Conservation (phyloP, 371 early-diverging fungal species). For the Actinomortierella wolfii region DNA sequence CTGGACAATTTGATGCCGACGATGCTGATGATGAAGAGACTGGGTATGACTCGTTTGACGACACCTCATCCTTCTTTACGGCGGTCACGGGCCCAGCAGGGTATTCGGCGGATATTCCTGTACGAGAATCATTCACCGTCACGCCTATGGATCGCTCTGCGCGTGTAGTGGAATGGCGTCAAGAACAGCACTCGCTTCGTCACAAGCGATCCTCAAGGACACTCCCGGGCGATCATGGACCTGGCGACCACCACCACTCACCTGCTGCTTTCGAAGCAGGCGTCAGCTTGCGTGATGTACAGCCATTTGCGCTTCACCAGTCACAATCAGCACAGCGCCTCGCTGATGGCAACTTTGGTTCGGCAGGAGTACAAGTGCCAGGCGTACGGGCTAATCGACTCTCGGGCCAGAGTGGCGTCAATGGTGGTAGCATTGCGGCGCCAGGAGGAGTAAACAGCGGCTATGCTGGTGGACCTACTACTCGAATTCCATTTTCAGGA, state of each 20-base stretch:
- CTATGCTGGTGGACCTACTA: slow-evolving; percentile 5
- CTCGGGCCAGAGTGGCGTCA: slow-evolving; percentile 30
- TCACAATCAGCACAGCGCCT: too few relatives aligned
- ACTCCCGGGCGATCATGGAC: neutral
- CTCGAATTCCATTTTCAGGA: slow-evolving; percentile 8
- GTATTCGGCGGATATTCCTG: slow-evolving; percentile 19
- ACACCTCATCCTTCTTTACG: slow-evolving; percentile 39
- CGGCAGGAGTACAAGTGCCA: neutral
- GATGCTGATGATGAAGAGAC: slow-evolving; percentile 46
- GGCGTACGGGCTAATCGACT: slow-evolving; percentile 13
- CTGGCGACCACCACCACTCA: slow-evolving; percentile 13
- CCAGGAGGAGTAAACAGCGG: slow-evolving; percentile 32
- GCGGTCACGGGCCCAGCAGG: slow-evolving; percentile 22
- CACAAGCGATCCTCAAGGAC: slow-evolving; percentile 11
- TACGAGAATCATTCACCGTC: slow-evolving; percentile 21
- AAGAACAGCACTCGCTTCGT: slow-evolving; percentile 38
- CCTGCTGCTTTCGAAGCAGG: slow-evolving; percentile 29
- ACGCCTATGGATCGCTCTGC: slow-evolving; percentile 33
- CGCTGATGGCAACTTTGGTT: too few relatives aligned
- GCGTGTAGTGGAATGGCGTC: slow-evolving; percentile 42
- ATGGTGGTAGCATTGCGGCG: slow-evolving; percentile 13
- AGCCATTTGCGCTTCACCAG: too few relatives aligned
- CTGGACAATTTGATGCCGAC: slow-evolving; percentile 12
- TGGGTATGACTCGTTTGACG: slow-evolving; percentile 43
- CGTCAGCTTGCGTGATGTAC: neutral